Base-by-base conservation (phyloP, 169 alveolate genomes). In the Plasmodium ovale region DNA sequence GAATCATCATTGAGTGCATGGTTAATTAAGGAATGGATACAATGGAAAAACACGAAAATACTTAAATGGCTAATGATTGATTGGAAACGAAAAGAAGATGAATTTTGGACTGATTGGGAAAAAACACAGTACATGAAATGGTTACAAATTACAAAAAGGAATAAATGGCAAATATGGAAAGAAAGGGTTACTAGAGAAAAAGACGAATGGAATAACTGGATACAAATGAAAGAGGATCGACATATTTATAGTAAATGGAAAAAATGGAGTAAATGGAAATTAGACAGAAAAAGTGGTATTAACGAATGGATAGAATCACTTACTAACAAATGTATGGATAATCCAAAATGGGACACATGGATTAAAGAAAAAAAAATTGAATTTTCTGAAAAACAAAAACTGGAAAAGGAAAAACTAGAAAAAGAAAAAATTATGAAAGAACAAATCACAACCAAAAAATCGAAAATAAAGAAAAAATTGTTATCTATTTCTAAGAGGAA, bases 11-110 rank as follows among this genome's bases (percentile, higher is more conserved):
- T 70, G 33, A 27, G 37, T 25, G 14, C 62, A 70, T 70, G 64
- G 84, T 29, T 70, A 44, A n/a, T 70, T 25, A 51, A 70, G 27
- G 67, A 49, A 49, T 70, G 84, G 84, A 49, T 7, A 25, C 53
- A 70, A 47, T 47, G 56, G 56, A 47, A 47, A 47, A 47, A 47
- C 16, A 21, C 56, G 12, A 47, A 47, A 47, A 47, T 47, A 0
- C 12, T 47, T 5, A 14, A n/a, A 47, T 47, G 56, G 56, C 23
- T 47, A 47, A 47, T 47, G 56, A 2, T n/a, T 6, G 56, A 47
- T 47, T 47, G 56, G 56, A 47, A 47, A 47, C 56, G 56, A 2
- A 3, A 47, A 1, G 56, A 47, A 47, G 16, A 47, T 5, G 56
- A 47, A 47, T 14, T 14, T 14, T 47, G 56, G 56, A 21, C 16